phyloP scores from a whole-genome alignment of 768 basidiomycete genomes.

The Mrakia blollopis region DNA sequence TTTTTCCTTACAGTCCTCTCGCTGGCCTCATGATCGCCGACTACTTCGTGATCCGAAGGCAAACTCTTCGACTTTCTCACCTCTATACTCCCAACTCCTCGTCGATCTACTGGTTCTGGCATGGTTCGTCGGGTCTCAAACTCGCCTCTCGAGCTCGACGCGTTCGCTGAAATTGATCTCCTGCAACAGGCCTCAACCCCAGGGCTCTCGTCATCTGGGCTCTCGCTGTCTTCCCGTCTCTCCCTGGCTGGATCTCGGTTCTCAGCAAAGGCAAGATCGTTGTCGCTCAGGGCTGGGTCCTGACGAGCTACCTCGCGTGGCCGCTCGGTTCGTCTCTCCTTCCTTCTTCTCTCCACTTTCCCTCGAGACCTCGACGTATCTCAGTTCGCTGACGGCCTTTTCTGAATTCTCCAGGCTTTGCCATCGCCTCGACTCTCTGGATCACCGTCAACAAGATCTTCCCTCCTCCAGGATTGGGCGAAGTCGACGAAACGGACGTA shows the following conservation, averaged over 20 bases:
- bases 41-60: constrained; percentile 27
- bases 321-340: constrained; percentile 14
- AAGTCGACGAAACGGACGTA: constrained; percentile 37
- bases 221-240: constrained; percentile 24
- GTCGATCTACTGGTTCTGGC: constrained; percentile 33
- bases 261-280: constrained; percentile 4
- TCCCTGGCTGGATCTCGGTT: constrained; percentile 24
- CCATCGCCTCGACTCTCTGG: constrained; percentile 35
- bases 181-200: constrained; percentile 25
- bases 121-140: constrained; percentile 8
- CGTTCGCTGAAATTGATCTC: not conserved
- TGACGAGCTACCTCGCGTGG: constrained; percentile 28
- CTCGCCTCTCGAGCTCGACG: not conserved
- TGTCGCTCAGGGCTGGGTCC: constrained; percentile 17
- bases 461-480: constrained; percentile 33
- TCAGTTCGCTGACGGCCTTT: too few relatives aligned
- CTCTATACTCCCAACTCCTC: constrained; percentile 4
- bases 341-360: not conserved
- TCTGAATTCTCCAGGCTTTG: constrained; percentile 33
- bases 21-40: constrained; percentile 31
- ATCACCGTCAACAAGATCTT: constrained; percentile 34
- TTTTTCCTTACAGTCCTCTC: not conserved
- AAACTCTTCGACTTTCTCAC: constrained; percentile 18
- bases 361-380: not conserved
- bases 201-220: constrained; percentile 21